Base-by-base conservation (phyloP, 257 asterid species). In the Rehmannia glutinosa region DNA sequence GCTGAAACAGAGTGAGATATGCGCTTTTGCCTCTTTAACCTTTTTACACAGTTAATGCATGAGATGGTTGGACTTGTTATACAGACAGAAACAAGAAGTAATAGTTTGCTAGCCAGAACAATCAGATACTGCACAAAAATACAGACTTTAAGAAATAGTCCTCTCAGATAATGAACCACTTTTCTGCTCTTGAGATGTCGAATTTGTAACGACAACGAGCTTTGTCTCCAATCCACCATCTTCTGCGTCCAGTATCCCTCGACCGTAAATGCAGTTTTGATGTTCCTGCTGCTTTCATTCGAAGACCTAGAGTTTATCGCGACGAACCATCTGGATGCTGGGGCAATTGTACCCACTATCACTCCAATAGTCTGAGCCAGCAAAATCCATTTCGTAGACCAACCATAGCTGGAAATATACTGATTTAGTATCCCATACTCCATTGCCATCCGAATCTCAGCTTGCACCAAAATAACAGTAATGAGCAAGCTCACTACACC, bases 211-310 rank as follows among this genome's bases (percentile, higher is more conserved):
- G 73, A 46, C 2, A 82, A 35, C 0, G 84, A 71, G 27, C 81
- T 21, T 39, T 74, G 75, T 41, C 78, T 71, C 87, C 84, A 82
- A n/a, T 82, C 87, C 64, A 68, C 83, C 68, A 82, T 67, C 62
- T 66, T 82, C 53, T 73, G 80, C 6, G 76, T 82, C 87, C 87
- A 79, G 30, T 82, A 79, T 0, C 16, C 74, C 68, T 77, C 84
- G 7, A 79, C 76, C 3, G 13, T 64, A 53, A 74, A 61, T 1
- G 73, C 58, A 33, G 35, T 50, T 33, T 9, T 25, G 39, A 72
- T 54, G 50, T 17, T 67, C 6, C 19, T 62, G 5, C 33, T 27
- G 23, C 72, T 60, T 20, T 27, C 70, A 1, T 19, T 43, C 6
- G 54, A 65, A 12, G 66, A 70, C 3, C 68, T 60, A 33, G 43